These are phyloP conservation scores for Pelargonium myrrhifolium DNA, from an alignment of 441 rosid species.

Conservation along the genomic window DNA sequence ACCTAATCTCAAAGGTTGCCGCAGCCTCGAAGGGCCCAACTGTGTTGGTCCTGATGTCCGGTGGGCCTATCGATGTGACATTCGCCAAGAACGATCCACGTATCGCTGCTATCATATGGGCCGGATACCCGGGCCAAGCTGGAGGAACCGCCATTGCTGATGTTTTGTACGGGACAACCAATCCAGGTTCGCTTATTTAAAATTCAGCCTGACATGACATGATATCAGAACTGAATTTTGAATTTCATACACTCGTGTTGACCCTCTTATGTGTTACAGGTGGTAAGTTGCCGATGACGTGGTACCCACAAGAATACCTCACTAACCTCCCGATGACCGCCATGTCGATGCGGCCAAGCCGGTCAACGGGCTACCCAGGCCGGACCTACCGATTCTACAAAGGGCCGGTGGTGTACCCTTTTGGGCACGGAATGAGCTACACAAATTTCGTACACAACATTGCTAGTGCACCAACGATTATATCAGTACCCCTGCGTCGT, in stretches of 20 bases:
- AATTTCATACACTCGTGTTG: background rate
- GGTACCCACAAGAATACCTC: slow-evolving; percentile 82
- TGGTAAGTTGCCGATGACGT: slow-evolving; percentile 91
- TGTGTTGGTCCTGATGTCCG: slow-evolving; percentile 65
- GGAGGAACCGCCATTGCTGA: slow-evolving; percentile 88
- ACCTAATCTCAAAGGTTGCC: slow-evolving; percentile 51
- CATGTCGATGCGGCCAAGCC: slow-evolving; percentile 70
- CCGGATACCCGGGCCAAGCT: slow-evolving; percentile 92
- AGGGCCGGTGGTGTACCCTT: slow-evolving; percentile 74
- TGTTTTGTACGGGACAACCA: slow-evolving; percentile 51
- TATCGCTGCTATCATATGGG: slow-evolving; percentile 63
- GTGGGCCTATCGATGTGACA: slow-evolving; percentile 74
- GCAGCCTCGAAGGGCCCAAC: slow-evolving; percentile 56
- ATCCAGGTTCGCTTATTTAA: slow-evolving; percentile 41
- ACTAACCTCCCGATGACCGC: slow-evolving; percentile 68
- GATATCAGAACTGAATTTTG: background rate
- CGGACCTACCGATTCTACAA: slow-evolving; percentile 80
- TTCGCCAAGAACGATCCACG: slow-evolving; percentile 50
- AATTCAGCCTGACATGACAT: background rate
- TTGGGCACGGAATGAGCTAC: slow-evolving; percentile 82
- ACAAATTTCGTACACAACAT: slow-evolving; percentile 51
- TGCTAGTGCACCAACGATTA: slow-evolving; percentile 45
- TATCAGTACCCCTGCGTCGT: slow-evolving; percentile 46
- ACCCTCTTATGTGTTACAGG: slow-evolving; percentile 20
- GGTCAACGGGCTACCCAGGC: slow-evolving; percentile 53